Base-by-base conservation (phyloP, 2,329 filamentous ascomycete genomes). In the Fusarium setosum region DNA sequence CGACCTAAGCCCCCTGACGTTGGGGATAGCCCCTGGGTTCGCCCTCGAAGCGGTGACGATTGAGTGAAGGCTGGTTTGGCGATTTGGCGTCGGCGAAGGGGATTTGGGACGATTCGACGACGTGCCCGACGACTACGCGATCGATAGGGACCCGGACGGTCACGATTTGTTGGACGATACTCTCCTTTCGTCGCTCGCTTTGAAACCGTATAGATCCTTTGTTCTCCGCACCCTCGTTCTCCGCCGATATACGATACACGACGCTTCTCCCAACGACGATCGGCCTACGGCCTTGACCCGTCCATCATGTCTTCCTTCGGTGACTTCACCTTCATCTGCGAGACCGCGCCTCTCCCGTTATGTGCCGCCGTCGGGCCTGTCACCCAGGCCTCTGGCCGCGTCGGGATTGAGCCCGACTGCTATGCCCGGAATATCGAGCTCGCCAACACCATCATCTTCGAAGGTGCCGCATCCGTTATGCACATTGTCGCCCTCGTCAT, bases 391-490 rank as follows among this genome's bases (percentile, higher is more conserved):
- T 86, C 88, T 20, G 87, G 84, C 69, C 85, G 87, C 57, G 86
- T 90, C 12, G 92, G 94, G 70, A 96, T 97, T 68, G 91, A 97
- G 77, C 89, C 96, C 57, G 88, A 90, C 74, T 99, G 96, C 84
- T 98, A 95, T 81, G 92, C 96, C 60, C 90, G 96, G 60, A 96
- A 96, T 73, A 95, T 99, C 78, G 94, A 97, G 80, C 81, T 98
- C 69, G 96, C 94, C 70, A 99, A 99, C 82, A 99, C 96, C 37
- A 95, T 98, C 81, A 99, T 99, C 75, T 99, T 99, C 77, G 90
- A 98, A 81, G 93, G 90, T 75, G 96, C 94, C 24, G 90, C 94
- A 20, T 93, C 92, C 63, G 94, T 95, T 75, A 92, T 96, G 81
- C 96, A 99, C 79, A 98, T 99, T 69, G 82, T 92, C 57, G 93